These are phyloP conservation scores for Raphanus hybrid DNA, from an alignment of 441 rosid species.

Conservation along the genomic window DNA sequence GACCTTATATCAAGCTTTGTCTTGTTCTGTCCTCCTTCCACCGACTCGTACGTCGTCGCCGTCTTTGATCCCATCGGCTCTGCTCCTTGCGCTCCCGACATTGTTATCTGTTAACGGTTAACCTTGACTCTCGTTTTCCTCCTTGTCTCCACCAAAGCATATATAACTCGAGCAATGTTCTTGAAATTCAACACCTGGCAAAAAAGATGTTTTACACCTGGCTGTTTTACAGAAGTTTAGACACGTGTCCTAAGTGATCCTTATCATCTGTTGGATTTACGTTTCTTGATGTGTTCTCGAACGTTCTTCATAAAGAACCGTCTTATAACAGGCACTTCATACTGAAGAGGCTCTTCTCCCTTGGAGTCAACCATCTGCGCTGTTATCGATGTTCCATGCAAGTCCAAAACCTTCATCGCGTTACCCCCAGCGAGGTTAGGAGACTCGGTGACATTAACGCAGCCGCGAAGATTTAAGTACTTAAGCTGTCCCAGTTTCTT, in stretches of 20 bases:
- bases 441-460: slow-evolving; percentile 29
- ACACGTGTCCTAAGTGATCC: slow-evolving; percentile 22
- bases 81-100: slow-evolving; percentile 52
- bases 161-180: slow-evolving; percentile 2
- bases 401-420: slow-evolving; percentile 34
- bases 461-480: slow-evolving; percentile 39
- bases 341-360: slow-evolving; percentile 16
- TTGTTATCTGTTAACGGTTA: neutral
- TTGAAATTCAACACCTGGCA: slow-evolving; percentile 29
- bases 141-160: slow-evolving; percentile 8
- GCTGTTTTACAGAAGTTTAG: neutral
- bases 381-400: slow-evolving; percentile 40
- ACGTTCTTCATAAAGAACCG: slow-evolving; percentile 36
- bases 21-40: slow-evolving; percentile 46
- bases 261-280: slow-evolving; percentile 30
- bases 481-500: slow-evolving; percentile 37
- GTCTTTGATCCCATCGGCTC: slow-evolving; percentile 46
- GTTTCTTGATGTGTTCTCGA: slow-evolving; percentile 28
- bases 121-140: neutral
- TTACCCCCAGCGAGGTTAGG: slow-evolving; percentile 28
- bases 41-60: slow-evolving; percentile 42
- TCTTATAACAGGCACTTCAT: slow-evolving; percentile 33
- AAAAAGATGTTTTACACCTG: neutral
- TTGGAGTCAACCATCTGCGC: neutral
- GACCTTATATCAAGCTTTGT: slow-evolving; percentile 42